These are phyloP conservation scores for Nelumbo lutea DNA, from an alignment of 164 flowering plant genomes.

Conservation along the genomic window DNA sequence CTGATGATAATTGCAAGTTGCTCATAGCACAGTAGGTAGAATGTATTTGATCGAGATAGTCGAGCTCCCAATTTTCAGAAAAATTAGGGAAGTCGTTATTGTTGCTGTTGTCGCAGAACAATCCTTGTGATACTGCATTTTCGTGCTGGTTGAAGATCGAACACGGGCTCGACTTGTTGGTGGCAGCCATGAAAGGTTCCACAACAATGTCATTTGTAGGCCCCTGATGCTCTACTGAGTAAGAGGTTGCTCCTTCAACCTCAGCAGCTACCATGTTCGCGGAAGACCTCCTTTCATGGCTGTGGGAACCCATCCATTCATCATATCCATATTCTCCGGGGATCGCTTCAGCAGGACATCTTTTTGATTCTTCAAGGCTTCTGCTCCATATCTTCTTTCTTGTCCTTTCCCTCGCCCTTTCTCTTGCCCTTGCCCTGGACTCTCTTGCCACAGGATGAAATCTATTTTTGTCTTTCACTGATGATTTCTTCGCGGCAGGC, in stretches of 20 bases:
- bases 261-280: constrained; percentile 16
- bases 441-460: constrained; percentile 29
- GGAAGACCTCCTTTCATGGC: constrained; percentile 16
- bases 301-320: constrained; percentile 23
- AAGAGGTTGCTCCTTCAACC: constrained; percentile 12
- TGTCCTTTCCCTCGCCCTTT: constrained; percentile 52
- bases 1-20: not conserved
- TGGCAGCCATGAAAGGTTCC: constrained; percentile 14
- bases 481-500: constrained; percentile 1
- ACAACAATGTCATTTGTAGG: not conserved
- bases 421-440: constrained; percentile 50
- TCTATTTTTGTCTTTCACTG: constrained; percentile 15
- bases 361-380: constrained; percentile 10
- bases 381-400: constrained; percentile 25
- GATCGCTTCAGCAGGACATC: not conserved
- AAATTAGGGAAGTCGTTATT: constrained; percentile 2
- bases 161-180: constrained; percentile 18
- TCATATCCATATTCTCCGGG: constrained; percentile 14
- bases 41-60: not conserved
- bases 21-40: not conserved
- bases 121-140: not conserved
- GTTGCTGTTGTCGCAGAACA: constrained; percentile 10
- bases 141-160: constrained; percentile 16
- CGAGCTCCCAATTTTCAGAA: constrained; percentile 12
- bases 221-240: not conserved